These are phyloP conservation scores for Rhexocercosporidium sp. DNA, from an alignment of 2,329 filamentous ascomycete species.

Conservation along the genomic window DNA sequence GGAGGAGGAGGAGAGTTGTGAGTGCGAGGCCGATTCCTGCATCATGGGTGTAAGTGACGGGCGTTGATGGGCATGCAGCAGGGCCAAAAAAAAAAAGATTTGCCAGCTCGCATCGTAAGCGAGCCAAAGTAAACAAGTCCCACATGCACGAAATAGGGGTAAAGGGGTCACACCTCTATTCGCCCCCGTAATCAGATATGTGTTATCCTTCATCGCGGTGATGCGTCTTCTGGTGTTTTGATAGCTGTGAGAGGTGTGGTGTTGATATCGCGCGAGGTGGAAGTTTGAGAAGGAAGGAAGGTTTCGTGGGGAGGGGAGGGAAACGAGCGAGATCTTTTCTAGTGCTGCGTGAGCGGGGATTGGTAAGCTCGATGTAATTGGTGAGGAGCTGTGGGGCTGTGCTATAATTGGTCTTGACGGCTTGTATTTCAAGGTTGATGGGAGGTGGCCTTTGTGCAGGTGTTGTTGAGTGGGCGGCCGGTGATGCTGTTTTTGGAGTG, in stretches of 20 bases:
- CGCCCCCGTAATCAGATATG: conserved; percentile 40
- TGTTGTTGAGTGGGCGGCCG: no score
- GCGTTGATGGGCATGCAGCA: no score
- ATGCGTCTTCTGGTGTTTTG: neutral
- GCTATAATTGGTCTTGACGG: neutral
- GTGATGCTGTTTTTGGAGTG: no score
- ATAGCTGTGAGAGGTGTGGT: neutral
- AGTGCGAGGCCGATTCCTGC: conserved; percentile 44
- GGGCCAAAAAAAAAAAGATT: neutral
- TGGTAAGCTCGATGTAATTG: conserved; percentile 3
- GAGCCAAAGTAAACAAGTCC: conserved; percentile 2
- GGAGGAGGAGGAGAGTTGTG: conserved; percentile 43
- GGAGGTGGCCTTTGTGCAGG: no score
- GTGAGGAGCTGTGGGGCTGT: neutral
- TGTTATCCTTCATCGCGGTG: conserved; percentile 24
- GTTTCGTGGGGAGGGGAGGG: neutral
- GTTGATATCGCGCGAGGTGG: conserved; percentile 5
- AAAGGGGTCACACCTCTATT: conserved; percentile 35
- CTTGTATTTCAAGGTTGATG: no score
- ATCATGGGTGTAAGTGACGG: no score
- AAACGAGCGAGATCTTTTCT: neutral
- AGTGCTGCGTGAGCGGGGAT: neutral
- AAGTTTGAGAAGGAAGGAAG: conserved; percentile 11
- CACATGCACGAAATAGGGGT: conserved; percentile 24
- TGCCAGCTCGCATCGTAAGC: neutral